Evolutionary conservation across 495 filamentous ascomycete genomes (phyloP), one percentile per base, ranked within the genome.

Genomic region (Ramalina intermedia): DNA sequence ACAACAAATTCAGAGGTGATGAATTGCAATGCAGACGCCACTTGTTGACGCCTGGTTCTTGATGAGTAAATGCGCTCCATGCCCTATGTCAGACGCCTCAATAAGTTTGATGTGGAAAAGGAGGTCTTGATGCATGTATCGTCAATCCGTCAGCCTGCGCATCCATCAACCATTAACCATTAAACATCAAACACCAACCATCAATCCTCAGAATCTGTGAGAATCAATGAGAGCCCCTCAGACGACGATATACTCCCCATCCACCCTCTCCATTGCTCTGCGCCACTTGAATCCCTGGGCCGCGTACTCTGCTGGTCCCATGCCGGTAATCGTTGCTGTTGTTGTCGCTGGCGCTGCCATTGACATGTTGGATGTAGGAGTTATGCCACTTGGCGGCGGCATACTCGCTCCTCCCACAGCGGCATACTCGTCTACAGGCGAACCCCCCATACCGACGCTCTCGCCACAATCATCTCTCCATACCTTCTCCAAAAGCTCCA

Each of bases 191-290:
- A n/a, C 2, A 33, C 3, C 27, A 33, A 7, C 29, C 7, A 33
- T 33, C 12, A 11, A 13, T 13, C 29, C 29, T 7, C 7, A 33
- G 7, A 13, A 11, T 33, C 12, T 33, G 5, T 33, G 29, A 13
- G 8, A 33, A 33, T 9, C 5, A 33, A 33, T 33, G 29, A 33
- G 12, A 13, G 7, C 29, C 7, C 29, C 12, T 53, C 38, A 94
- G 55, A 89, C 82, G 64, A 90, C 84, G 64, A 91, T 88, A 67
- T 87, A 91, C 68, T 94, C 87, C 21, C 84, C 85, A 46, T 85
- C 85, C 4, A 76, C 72, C 37, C 81, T 74, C 55, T 82, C 79
- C 69, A 91, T 89, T 47, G 75, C 82, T 55, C 71, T 77, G 13
- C 81, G 75, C 85, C 85, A 91, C 59, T 79, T 75, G 65, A 91